Evolutionary conservation across 106 monocot species (phyloP).

Genomic region (Iris macrosiphon): DNA sequence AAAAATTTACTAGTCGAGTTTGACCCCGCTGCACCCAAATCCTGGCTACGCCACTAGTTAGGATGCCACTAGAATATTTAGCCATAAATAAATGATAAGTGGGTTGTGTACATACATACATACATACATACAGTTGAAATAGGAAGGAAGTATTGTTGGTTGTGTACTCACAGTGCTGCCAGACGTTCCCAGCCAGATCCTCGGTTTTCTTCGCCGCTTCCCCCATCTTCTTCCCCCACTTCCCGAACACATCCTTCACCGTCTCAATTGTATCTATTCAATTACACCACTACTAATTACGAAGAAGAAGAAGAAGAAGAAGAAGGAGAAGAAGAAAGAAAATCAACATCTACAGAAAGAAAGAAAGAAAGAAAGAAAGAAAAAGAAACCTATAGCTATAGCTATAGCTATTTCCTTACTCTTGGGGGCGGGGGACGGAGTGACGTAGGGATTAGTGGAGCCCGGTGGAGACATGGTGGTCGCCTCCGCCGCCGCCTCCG

Average conservation of each 20-base stretch:
- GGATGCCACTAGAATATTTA: no score
- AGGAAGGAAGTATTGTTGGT: no score
- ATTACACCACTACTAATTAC: neutral
- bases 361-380: neutral
- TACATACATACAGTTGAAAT: no score
- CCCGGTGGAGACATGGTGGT: conserved; percentile 5
- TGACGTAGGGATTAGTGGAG: conserved; percentile 5
- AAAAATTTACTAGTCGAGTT: no score
- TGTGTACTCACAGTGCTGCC: conserved; percentile 24
- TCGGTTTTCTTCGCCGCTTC: conserved; percentile 27
- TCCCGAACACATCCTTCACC: conserved; percentile 25
- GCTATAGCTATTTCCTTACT: no score
- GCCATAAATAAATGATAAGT: no score
- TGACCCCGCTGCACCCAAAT: no score
- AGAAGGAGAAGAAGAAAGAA: no score
- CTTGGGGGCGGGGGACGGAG: neutral
- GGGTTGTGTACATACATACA: no score
- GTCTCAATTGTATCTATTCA: conserved; percentile 14
- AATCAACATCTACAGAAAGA: no score
- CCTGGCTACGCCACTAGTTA: no score
- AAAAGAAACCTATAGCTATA: neutral
- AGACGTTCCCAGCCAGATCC: conserved; percentile 26
- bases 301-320: no score
- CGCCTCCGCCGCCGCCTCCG: neutral
- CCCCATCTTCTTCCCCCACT: conserved; percentile 24